phyloP scores from a whole-genome alignment of 345 rosid genomes.

The Acer campestre region DNA sequence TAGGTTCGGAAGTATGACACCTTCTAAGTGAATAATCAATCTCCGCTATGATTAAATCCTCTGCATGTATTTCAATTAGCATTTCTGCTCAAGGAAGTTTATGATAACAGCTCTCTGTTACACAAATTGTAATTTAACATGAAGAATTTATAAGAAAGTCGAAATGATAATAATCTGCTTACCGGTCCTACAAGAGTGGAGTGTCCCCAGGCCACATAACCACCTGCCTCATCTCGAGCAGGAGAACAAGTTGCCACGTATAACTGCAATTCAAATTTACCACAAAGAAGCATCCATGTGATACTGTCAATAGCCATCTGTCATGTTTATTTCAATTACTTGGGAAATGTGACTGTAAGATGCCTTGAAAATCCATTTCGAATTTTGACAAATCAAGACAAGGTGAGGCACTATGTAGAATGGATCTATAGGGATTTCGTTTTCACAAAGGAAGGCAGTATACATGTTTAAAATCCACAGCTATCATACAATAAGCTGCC shows the following conservation, averaged over 20 bases:
- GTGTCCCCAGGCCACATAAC: conserved; percentile 97
- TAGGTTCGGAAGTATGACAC: conserved; percentile 35
- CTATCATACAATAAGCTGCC: background rate
- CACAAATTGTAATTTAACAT: background rate
- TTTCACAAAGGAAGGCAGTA: background rate
- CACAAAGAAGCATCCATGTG: conserved; percentile 13
- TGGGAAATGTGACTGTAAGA: background rate
- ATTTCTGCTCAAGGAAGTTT: background rate
- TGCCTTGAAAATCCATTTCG: background rate
- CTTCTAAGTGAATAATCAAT: conserved; percentile 85
- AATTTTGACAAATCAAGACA: background rate
- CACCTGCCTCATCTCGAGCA: conserved; percentile 72
- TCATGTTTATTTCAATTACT: conserved; percentile 4
- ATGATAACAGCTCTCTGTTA: background rate
- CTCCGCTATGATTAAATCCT: conserved; percentile 76
- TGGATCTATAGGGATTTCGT: conserved; percentile 4
- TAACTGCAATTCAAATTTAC: conserved; percentile 46
- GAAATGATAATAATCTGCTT: conserved; percentile 36
- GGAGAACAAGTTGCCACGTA: conserved; percentile 96
- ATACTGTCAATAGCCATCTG: conserved; percentile 3
- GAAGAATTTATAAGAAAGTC: background rate
- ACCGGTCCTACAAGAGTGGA: conserved; percentile 92
- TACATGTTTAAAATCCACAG: background rate
- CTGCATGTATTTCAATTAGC: conserved; percentile 41
- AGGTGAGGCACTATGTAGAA: background rate